Percentiles rank a stretch among this genome's conserved stretches.
Evolutionary conservation across 2,329 filamentous ascomycete genomes (phyloP).

Genomic region (Claviceps cyperi): DNA sequence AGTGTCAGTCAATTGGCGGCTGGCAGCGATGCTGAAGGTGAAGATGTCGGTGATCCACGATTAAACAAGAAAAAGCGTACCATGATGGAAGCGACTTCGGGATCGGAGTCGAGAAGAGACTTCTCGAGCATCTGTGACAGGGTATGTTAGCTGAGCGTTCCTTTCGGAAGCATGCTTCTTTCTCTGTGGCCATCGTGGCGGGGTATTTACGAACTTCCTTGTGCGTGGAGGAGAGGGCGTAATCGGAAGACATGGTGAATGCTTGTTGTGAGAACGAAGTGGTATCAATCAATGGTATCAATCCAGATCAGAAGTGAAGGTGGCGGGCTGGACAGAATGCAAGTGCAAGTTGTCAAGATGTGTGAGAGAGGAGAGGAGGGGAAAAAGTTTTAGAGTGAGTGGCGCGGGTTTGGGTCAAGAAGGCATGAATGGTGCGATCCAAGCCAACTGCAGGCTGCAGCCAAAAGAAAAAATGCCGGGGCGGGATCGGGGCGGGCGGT

Average conservation of each 20-base stretch:
- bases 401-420: neutral
- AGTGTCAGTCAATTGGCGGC: slow-evolving; percentile 24
- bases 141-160: neutral
- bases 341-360: neutral
- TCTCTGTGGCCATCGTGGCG: slow-evolving; percentile 6
- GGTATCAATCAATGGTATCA: neutral
- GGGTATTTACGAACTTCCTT: slow-evolving; percentile 32
- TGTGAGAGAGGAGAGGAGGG: neutral
- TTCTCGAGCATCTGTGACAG: slow-evolving; percentile 75
- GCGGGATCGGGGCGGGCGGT: neutral
- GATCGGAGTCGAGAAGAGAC: slow-evolving; percentile 78
- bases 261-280: slow-evolving; percentile 1
- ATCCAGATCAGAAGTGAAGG: neutral
- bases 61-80: slow-evolving; percentile 33
- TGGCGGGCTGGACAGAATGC: neutral
- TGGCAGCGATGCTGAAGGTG: neutral
- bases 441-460: slow-evolving; percentile 1
- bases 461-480: neutral
- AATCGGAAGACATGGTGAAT: slow-evolving; percentile 29
- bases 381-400: neutral
- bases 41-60: neutral
- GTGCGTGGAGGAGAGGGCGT: slow-evolving; percentile 39
- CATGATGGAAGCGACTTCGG: slow-evolving; percentile 95
- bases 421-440: slow-evolving; percentile 1
- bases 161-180: neutral